phyloP scores from a whole-genome alignment of 352 stramenopile genomes.

The Globisporangium rhizosaccharum region DNA sequence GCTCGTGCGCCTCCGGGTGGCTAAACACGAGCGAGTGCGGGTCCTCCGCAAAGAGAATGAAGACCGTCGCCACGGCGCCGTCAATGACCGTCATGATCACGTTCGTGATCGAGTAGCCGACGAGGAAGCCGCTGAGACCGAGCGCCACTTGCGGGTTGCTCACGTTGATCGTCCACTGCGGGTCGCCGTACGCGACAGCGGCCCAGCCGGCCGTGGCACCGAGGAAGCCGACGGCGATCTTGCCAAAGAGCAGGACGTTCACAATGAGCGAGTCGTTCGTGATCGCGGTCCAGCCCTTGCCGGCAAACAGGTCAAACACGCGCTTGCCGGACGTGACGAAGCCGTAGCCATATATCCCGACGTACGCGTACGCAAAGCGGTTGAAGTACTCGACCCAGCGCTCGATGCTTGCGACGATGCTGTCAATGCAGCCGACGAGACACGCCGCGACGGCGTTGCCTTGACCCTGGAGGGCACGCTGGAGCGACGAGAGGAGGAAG shows the following conservation, averaged over 20 bases:
- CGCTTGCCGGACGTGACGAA: conserved; percentile 44
- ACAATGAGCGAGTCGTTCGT: conserved; percentile 69
- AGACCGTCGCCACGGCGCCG: conserved; percentile 45
- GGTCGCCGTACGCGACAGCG: conserved; percentile 28
- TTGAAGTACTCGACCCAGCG: conserved; percentile 74
- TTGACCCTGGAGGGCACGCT: conserved; percentile 27
- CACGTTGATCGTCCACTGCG: conserved; percentile 39
- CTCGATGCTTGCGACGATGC: conserved; percentile 55
- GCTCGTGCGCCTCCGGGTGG: conserved; percentile 33
- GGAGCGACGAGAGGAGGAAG: conserved; percentile 36
- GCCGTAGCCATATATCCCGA: conserved; percentile 65
- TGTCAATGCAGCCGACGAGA: conserved; percentile 38
- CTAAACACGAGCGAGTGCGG: conserved; percentile 31
- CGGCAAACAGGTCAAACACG: conserved; percentile 49
- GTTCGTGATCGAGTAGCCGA: conserved; percentile 45
- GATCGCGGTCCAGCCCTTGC: conserved; percentile 54
- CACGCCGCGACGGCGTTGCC: conserved; percentile 54
- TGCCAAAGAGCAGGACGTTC: conserved; percentile 51
- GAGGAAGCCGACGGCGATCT: conserved; percentile 52
- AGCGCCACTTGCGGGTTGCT: conserved; percentile 35
- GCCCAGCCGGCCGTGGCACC: conserved; percentile 37
- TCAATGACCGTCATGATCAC: conserved; percentile 50
- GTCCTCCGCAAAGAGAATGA: conserved; percentile 51
- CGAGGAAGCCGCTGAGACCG: conserved; percentile 39
- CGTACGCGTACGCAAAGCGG: conserved; percentile 68